Base-by-base conservation (phyloP, 345 rosid species). In the Eucalyptus sp. region DNA sequence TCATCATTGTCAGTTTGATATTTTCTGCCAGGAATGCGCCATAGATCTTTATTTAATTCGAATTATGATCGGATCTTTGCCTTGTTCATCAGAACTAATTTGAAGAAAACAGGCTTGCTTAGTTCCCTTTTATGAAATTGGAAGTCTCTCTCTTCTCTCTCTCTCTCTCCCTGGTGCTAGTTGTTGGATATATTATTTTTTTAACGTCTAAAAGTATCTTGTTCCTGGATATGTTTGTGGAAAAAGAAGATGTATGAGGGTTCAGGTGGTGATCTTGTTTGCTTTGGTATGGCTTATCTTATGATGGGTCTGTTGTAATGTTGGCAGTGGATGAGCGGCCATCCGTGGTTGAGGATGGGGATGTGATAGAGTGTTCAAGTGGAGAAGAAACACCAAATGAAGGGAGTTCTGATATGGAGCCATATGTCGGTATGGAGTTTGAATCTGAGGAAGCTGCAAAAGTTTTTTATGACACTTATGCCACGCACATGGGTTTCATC, bases 391-490 rank as follows among this genome's bases (percentile, higher is more conserved):
- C 48, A 41, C 48, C 84, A 76, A 76, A 37, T n/a, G 92, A 90
- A 48, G 91, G 87, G 81, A 86, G 80, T 90, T 89, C 90, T 15
- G 89, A 52, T 64, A 50, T 89, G 83, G 96, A 93, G 88, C 95
- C 96, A 17, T 49, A 49, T 81, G 90, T 88, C 29, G 96, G 95
- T 43, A 92, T 94, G 96, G 89, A 92, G 62, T 94, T 94, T 91
- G 96, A 93, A 84, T 92, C 95, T 3, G 92, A 91, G 88, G 92
- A 92, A 62, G 92, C 95, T 86, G 95, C 93, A 41, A 93, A 92
- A 89, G 90, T 86, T 48, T 93, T 91, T 88, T 93, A 94, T 86
- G 94, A 91, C 91, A 93, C 91, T 27, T 94, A 93, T 88, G 95
- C 94, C 71, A 90, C 91, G 62, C 89, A 88, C 3, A 18, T 87